Evolutionary conservation across 352 stramenopile species (phyloP).

Genomic region (Phytophthora pinifolia): DNA sequence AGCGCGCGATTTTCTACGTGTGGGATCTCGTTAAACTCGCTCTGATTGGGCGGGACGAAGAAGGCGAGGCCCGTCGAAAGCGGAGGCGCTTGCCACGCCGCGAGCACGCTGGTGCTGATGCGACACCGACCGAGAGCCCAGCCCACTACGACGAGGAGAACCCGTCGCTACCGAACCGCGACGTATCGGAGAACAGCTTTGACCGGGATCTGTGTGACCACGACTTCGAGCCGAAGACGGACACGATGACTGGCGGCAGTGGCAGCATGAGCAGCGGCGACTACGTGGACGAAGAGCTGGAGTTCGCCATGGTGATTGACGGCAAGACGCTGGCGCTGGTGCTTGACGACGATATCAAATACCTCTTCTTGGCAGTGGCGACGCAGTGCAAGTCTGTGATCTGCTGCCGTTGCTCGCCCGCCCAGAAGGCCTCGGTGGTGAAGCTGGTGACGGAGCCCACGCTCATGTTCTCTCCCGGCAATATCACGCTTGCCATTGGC

Average conservation of each 20-base stretch:
- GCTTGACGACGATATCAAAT: conserved; percentile 89
- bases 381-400: conserved; percentile 91
- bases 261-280: conserved; percentile 46
- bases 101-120: conserved; percentile 44
- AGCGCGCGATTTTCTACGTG: conserved; percentile 62
- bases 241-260: conserved; percentile 25
- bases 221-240: conserved; percentile 71
- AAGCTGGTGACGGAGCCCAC: conserved; percentile 87
- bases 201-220: conserved; percentile 62
- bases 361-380: conserved; percentile 85
- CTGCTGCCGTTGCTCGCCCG: conserved; percentile 82
- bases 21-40: conserved; percentile 72
- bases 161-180: conserved; percentile 50
- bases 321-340: conserved; percentile 82
- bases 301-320: conserved; percentile 92
- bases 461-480: conserved; percentile 86
- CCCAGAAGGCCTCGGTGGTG: conserved; percentile 86
- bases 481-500: conserved; percentile 86
- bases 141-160: conserved; percentile 75
- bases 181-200: conserved; percentile 54
- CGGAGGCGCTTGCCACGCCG: conserved; percentile 52
- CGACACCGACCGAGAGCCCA: conserved; percentile 36
- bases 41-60: conserved; percentile 70
- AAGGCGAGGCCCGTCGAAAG: conserved; percentile 70
- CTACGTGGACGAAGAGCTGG: conserved; percentile 73